phyloP scores from a whole-genome alignment of 2,329 filamentous ascomycete genomes.

The Cercospora canescens region DNA sequence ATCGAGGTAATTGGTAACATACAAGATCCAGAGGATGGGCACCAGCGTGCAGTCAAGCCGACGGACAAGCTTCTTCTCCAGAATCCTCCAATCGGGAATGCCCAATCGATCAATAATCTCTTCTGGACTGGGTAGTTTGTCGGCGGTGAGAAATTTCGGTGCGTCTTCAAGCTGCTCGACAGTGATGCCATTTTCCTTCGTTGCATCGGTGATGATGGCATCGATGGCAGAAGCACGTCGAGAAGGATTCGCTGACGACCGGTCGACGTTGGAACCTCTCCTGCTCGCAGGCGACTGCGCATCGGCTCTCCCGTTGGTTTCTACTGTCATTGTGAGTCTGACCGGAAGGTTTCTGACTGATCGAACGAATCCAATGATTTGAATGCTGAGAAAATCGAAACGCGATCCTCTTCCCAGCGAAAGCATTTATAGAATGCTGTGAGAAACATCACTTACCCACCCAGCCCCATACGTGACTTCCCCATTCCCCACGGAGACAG shows the following conservation, averaged over 20 bases:
- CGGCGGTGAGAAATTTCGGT: neutral
- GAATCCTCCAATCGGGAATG: neutral
- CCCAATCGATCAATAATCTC: neutral
- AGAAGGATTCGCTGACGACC: neutral
- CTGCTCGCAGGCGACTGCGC: neutral
- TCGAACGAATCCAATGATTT: neutral
- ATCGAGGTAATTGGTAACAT: conserved; percentile 72
- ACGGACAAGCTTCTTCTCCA: conserved; percentile 51
- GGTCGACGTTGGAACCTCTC: neutral
- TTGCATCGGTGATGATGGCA: neutral
- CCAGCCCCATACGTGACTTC: neutral
- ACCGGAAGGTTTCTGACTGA: neutral
- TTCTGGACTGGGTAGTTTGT: neutral
- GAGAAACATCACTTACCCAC: neutral
- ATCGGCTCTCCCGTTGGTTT: neutral
- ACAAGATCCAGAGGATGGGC: conserved; percentile 70
- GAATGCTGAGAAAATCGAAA: neutral
- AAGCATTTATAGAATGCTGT: neutral
- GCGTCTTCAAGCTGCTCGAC: neutral
- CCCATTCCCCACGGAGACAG: neutral
- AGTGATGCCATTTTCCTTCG: neutral
- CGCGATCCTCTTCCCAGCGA: neutral
- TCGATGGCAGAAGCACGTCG: neutral
- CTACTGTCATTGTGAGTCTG: neutral
- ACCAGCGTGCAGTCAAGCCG: conserved; percentile 70